Base-by-base conservation (phyloP, 768 basidiomycete species). In the Pleurotus tuoliensis region DNA sequence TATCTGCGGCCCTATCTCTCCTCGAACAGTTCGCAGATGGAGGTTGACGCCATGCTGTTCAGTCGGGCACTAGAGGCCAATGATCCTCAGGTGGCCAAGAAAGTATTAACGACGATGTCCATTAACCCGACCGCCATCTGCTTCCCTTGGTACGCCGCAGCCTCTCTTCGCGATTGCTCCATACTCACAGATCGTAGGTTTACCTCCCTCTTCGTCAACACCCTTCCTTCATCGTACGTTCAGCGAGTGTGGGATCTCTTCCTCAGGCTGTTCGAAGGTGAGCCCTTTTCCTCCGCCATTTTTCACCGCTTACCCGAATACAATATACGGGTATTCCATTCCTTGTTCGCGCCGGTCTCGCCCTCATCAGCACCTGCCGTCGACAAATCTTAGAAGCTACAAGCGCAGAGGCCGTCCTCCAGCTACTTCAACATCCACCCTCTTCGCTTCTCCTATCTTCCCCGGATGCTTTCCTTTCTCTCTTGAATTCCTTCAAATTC, bases 1-100 rank as follows among this genome's bases (percentile, higher is more conserved):
- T 85, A 92, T 61, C 73, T 92, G 13, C 86, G 91, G 1, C 75
- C 85, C 0, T 92, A 92, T 67, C 93, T 91, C 65, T 81, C 86
- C 39, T 64, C 77, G 3, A 78, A 70, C 48, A 71, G 77, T 1
- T 74, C 77, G 2, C 88, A 90, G 66, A 72, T 91, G 55, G 90
- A 92, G 61, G 85, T 93, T 7, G 92, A 93, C 58, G 80, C 88
- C 0, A 75, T 81, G 2, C 67, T 94, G 44, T 90, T 92, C 61
- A 77, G 77, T 55, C 83, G 82, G 37, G 86, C 84, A 1, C 69
- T 93, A 15, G 90, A 92, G 61, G 61, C 60, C 15, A 81, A 77
- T 47, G 88, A 92, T 61, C 63, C 81, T 0, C 66, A 66, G 5
- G 62, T 87, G 16, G 80, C 85, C 16, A 87, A 83, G 66, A 88